Conservation (phyloP, 208 protist species). For the Leishmania guyanensis region DNA sequence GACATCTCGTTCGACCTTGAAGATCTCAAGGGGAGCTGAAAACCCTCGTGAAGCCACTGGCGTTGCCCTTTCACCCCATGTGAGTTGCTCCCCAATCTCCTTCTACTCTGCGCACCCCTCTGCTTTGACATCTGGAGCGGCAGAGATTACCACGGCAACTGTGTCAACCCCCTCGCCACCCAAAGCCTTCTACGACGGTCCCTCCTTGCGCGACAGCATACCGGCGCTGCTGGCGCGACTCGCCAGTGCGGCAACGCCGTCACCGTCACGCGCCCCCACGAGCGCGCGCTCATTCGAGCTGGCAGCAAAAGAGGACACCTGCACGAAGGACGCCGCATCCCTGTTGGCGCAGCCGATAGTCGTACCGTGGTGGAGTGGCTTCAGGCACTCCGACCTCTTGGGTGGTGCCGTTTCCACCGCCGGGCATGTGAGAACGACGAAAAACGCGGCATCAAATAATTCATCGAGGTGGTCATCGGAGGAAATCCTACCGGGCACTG, state of each 20-base stretch:
- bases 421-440: background rate
- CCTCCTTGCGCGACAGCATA: conserved; percentile 33
- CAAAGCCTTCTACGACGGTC: conserved; percentile 26
- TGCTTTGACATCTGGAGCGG: background rate
- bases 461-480: background rate
- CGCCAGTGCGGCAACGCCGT: background rate
- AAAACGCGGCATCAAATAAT: background rate
- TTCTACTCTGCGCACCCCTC: conserved; percentile 21
- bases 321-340: background rate
- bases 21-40: background rate
- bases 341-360: background rate
- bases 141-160: background rate
- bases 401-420: background rate
- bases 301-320: background rate
- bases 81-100: conserved; percentile 24
- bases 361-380: background rate
- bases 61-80: background rate
- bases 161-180: background rate
- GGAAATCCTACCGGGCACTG: background rate
- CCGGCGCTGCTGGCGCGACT: conserved; percentile 24
- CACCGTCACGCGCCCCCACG: background rate
- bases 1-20: background rate
- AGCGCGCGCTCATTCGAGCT: background rate
- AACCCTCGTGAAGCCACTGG: background rate
- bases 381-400: background rate